Percentiles rank a stretch among this genome's conserved stretches.
These are phyloP conservation scores for Cercospora sp. DNA, from an alignment of 2,329 filamentous ascomycete species.

Conservation along the genomic window DNA sequence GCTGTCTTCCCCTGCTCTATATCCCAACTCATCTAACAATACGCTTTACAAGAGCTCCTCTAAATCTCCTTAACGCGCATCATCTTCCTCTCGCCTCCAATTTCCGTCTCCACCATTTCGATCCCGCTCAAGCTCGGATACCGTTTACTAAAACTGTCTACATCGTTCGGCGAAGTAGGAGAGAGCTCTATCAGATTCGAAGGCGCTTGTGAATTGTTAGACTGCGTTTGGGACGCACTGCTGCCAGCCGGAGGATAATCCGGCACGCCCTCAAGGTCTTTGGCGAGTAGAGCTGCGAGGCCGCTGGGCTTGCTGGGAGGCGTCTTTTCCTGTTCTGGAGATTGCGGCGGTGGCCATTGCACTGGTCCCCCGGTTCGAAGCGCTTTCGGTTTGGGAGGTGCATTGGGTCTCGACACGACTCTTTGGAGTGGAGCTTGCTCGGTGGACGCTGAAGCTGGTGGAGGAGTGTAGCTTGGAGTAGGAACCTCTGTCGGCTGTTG, in stretches of 20 bases:
- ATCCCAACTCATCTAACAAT: neutral
- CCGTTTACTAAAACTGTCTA: slow-evolving; percentile 69
- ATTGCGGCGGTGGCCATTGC: slow-evolving; percentile 25
- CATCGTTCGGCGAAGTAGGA: slow-evolving; percentile 17
- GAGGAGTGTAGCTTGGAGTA: slow-evolving; percentile 9
- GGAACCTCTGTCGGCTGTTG: slow-evolving; percentile 19
- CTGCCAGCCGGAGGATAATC: slow-evolving; percentile 34
- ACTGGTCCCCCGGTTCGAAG: slow-evolving; percentile 50
- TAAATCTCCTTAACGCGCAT: slow-evolving; percentile 23
- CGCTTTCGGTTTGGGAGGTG: slow-evolving; percentile 63
- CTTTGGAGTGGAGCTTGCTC: slow-evolving; percentile 22
- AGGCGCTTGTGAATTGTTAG: neutral
- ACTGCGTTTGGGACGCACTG: slow-evolving; percentile 11
- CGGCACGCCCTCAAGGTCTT: slow-evolving; percentile 42
- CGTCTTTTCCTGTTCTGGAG: slow-evolving; percentile 14
- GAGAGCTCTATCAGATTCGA: slow-evolving; percentile 17
- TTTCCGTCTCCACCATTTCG: slow-evolving; percentile 71
- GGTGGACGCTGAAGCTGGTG: slow-evolving; percentile 6
- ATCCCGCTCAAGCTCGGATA: slow-evolving; percentile 84
- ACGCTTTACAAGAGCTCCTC: neutral
- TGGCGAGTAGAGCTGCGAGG: slow-evolving; percentile 41
- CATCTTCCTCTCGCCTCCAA: slow-evolving; percentile 23
- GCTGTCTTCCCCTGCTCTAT: too few relatives aligned
- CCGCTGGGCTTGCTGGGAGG: slow-evolving; percentile 23
- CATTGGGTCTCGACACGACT: slow-evolving; percentile 50